Base-by-base conservation (phyloP, 163 green algal species). In the Scenedesmus sp. region DNA sequence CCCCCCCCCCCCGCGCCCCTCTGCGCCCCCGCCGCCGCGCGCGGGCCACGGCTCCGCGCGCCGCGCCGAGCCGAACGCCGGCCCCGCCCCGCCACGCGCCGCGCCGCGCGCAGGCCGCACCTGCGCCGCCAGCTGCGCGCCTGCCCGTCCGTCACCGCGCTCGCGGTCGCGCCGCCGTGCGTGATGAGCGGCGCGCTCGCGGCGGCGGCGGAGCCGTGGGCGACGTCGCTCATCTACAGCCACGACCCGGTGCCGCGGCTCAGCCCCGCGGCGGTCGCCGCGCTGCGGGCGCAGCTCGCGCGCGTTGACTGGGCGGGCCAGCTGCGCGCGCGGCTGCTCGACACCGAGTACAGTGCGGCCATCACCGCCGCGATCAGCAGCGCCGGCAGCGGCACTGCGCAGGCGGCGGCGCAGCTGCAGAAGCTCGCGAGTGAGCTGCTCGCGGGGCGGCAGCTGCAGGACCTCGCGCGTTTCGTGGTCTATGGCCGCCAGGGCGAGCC, bases 341-440 rank as follows among this genome's bases (percentile, higher is more conserved):
- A 81, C 22, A 57, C 54, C 34, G 74, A 73, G 36, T 81, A 81
- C 22, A 67, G 7, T 75, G 22, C 42, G 39, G n/a, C 11, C 24
- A 28, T 80, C 22, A 80, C 58, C 33, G 39, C 58, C 28, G 71
- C 71, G 20, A 70, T 80, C 58, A 63, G 28, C 2, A 58, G 45
- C 6, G 60, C 60, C 24, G 50, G 74, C 24, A 75, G 15, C 0
- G 44, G 58, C 71, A 80, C 71, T 4, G 71, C 58, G 2, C 58
- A 80, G 22, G 71, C 71, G 0, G 71, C 71, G 26, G 58, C 58
- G 24, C 71, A 80, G 47, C 58, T 80, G 22, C 71, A 80, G 45
- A 70, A 80, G 58, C 58, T 80, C 13, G 60, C 71, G 1, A 42
- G 20, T 17, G 71, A 80, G 44, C 62, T 80, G 58, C 62, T 80